These are phyloP conservation scores for Myriangium duriaei DNA, from an alignment of 2,329 filamentous ascomycete genomes.

Conservation along the genomic window DNA sequence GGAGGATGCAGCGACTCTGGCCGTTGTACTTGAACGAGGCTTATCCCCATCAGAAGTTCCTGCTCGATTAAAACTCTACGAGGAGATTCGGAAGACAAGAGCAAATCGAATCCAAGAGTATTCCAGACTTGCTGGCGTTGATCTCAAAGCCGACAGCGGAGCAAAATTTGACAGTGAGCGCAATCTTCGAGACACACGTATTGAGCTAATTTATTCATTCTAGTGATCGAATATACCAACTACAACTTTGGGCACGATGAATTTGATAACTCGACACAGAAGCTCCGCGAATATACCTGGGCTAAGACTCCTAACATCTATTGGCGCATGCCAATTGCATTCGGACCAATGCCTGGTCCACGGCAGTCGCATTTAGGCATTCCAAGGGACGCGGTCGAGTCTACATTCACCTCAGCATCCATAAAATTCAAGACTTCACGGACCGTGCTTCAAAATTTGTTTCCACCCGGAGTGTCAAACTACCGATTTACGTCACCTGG, in stretches of 20 bases:
- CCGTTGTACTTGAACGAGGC: constrained; percentile 40
- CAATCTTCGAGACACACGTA: too few relatives aligned
- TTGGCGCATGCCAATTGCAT: constrained; percentile 29
- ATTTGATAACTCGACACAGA: constrained; percentile 40
- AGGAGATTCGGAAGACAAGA: constrained; percentile 45
- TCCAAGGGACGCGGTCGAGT: not conserved
- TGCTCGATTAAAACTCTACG: constrained; percentile 44
- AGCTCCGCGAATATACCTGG: constrained; percentile 39
- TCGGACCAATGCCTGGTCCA: constrained; percentile 29
- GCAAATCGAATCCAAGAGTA: constrained; percentile 46
- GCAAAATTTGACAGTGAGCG: constrained; percentile 17
- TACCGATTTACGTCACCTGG: constrained; percentile 27
- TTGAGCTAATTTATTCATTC: not conserved
- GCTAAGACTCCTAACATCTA: constrained; percentile 27
- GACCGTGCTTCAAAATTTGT: constrained; percentile 29
- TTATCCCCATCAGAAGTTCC: constrained; percentile 36
- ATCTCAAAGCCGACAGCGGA: constrained; percentile 26
- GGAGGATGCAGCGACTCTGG: constrained; percentile 51
- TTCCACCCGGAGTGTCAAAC: constrained; percentile 22
- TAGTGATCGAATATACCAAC: not conserved
- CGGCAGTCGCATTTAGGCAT: constrained; percentile 11
- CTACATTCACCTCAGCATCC: not conserved
- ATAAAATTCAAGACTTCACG: constrained; percentile 26
- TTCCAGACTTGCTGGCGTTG: constrained; percentile 40
- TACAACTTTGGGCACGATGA: constrained; percentile 36